Evolutionary conservation across 306 rosid genomes (phyloP), one percentile per base, ranked within the genome.

Genomic region (Corylus heterophylla): DNA sequence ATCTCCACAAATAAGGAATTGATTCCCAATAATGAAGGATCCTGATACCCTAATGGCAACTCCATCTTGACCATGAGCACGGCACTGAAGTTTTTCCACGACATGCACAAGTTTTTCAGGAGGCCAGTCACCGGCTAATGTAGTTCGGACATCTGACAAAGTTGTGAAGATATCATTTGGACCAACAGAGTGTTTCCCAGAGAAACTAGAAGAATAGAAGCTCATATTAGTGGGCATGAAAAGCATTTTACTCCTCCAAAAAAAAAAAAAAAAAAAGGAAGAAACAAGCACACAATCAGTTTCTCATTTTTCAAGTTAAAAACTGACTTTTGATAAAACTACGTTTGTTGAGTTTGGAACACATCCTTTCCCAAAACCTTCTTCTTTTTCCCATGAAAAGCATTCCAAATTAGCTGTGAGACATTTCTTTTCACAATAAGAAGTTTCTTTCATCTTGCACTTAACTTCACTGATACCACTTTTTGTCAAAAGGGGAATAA

Each of bases 1-100:
- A 44, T 95, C 98, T 83, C 98, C 98, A 82, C 97, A 95, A 80
- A 95, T 91, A 63, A 95, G 97, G 83, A 94, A 94, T 76, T 92
- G 98, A 66, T 94, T 94, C 52, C 98, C 97, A 58, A 90, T 44
- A 52, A 95, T 89, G 54, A 95, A 92, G 37, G 97, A 92, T 75
- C 98, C 98, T 0, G 97, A 92, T 5, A 95, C 95, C 80, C 98
- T 87, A 69, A 95, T 92, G 62, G 98, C 97, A 54, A 95, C 86
- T 69, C 97, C 97, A 37, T 89, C 97, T 76, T 75, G 87, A 37
- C 93, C 91, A 8, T 92, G 88, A 49, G 93, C 88, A 4, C 94
- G 97, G 8, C 98, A 94, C 31, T 91, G 97, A 73, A 94, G 91
- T 88, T 76, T 94, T 79, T 95, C 98, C 48, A 92, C 98, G 2